These are phyloP conservation scores for Barbatosphaeria neglecta DNA, from an alignment of 495 filamentous ascomycete species.

Conservation along the genomic window DNA sequence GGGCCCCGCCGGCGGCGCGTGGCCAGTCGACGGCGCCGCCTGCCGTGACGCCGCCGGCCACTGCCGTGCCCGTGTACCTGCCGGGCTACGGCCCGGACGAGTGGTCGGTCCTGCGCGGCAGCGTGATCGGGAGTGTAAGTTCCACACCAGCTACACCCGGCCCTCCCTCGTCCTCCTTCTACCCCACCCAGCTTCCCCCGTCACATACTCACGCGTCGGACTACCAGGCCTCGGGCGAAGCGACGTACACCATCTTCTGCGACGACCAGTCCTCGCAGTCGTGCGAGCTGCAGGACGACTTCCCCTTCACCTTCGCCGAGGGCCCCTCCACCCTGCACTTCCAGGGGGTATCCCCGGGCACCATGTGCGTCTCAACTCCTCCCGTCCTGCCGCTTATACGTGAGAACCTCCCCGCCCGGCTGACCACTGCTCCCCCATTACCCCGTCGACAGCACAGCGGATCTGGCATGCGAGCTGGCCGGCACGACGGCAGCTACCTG, in stretches of 20 bases:
- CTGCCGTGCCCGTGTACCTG: conserved; percentile 23
- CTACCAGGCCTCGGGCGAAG: conserved; percentile 15
- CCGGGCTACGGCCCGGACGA: conserved; percentile 14
- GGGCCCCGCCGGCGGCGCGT: conserved; percentile 2
- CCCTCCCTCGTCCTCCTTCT: too few species aligned
- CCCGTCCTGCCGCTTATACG: too few species aligned
- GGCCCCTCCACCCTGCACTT: conserved; percentile 22
- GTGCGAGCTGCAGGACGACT: conserved; percentile 15
- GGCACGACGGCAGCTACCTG: conserved; percentile 24
- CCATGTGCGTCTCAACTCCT: conserved; percentile 11
- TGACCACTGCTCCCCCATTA: neutral
- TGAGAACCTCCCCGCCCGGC: neutral
- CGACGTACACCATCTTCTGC: conserved; percentile 30
- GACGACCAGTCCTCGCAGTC: conserved; percentile 10
- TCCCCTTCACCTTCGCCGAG: conserved; percentile 27
- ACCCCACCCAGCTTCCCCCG: too few species aligned
- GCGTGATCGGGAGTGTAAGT: conserved; percentile 23
- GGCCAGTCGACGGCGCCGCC: conserved; percentile 2
- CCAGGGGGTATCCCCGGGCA: conserved; percentile 10
- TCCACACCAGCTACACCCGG: neutral
- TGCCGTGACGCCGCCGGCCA: neutral
- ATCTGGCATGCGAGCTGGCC: conserved; percentile 19
- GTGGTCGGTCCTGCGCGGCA: conserved; percentile 24
- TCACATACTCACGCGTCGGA: too few species aligned
- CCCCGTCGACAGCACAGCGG: conserved; percentile 17